Evolutionary conservation across 805 yeast species (phyloP), one percentile per base, ranked within the genome.

Genomic region (Hanseniaspora jakobsenii): DNA sequence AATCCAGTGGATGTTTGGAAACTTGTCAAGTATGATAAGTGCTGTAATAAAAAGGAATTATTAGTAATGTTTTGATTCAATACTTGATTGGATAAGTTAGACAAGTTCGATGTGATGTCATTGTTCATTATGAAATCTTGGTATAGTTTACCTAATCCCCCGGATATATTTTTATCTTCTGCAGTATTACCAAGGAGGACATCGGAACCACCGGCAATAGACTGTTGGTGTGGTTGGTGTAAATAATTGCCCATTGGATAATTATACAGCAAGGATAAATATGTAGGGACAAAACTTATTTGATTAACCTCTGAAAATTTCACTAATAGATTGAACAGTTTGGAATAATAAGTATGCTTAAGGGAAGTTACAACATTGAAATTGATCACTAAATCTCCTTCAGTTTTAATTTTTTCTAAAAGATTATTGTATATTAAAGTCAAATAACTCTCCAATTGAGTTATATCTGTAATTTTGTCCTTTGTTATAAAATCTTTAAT

Each of bases 231-330:
- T 17, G 27, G 40, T 10, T 37, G 40, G n/a, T 35, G 32, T 35
- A 30, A 16, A 10, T 42, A 42, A n/a, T 42, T 42, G 4, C 46
- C 46, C 46, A 42, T 42, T 8, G 46, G 46, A 17, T 28, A 42
- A 14, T 42, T 42, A 35, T 42, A 42, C 16, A 42, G 19, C 24
- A 42, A 35, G 8, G 39, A 21, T 10, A 42, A n/a, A 13, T 42
- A 42, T 4, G 35, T 27, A 3, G 46, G 46, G 22, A 42, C 27
- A 21, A 42, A 35, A n/a, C 16, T 42, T 4, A 42, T 39, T 8
- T 28, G 37, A 14, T 17, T 22, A 5, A 42, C 18, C 8, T 16
- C 21, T 7, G 32, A 23, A 9, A 12, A 3, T 5, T 23, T 17
- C 19, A n/a, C 34, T 3, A 42, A 27, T 6, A 42, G 3, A n/a